Conservation (phyloP, 192 early-diverging fungal genomes). For the Spizellomyces sp. region DNA sequence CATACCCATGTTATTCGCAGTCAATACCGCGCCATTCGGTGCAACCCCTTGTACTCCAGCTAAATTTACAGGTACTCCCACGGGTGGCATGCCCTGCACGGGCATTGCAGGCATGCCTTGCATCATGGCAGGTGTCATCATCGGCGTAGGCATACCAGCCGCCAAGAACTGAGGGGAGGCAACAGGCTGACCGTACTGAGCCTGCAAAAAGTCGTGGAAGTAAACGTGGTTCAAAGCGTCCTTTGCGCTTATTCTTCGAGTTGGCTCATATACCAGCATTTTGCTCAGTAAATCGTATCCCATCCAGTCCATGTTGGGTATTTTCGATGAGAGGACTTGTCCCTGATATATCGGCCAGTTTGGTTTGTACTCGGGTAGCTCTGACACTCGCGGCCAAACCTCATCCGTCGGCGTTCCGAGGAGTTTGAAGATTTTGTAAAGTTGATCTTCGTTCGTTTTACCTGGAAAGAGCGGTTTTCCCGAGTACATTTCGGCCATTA, state of each 20-base stretch:
- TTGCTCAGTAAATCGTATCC: slow-evolving; percentile 82
- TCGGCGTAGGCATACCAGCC: slow-evolving; percentile 10
- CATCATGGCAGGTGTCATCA: slow-evolving; percentile 9
- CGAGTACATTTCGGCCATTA: slow-evolving; percentile 82
- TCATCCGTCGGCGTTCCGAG: slow-evolving; percentile 68
- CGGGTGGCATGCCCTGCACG: background rate
- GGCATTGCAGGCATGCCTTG: background rate
- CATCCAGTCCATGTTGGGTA: slow-evolving; percentile 79
- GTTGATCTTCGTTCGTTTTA: slow-evolving; percentile 93
- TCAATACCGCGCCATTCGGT: background rate
- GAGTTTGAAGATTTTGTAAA: slow-evolving; percentile 99
- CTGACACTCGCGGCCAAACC: slow-evolving; percentile 83
- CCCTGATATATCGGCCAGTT: slow-evolving; percentile 74
- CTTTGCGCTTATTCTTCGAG: slow-evolving; percentile 75
- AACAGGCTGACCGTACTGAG: slow-evolving; percentile 6
- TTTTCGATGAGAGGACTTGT: slow-evolving; percentile 66
- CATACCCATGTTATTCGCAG: background rate
- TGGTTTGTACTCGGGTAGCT: slow-evolving; percentile 85
- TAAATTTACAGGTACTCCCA: slow-evolving; percentile 1
- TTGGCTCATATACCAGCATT: slow-evolving; percentile 79
- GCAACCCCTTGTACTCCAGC: background rate
- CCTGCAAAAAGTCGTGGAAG: slow-evolving; percentile 69
- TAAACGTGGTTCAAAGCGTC: slow-evolving; percentile 68
- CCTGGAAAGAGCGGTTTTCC: slow-evolving; percentile 96
- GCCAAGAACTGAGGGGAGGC: slow-evolving; percentile 1